A percentile compares a stretch with the other conserved stretches of the same genome.
These are phyloP conservation scores for Yamadazyma conglobata DNA, from an alignment of 1,139 yeast species.

Conservation along the genomic window DNA sequence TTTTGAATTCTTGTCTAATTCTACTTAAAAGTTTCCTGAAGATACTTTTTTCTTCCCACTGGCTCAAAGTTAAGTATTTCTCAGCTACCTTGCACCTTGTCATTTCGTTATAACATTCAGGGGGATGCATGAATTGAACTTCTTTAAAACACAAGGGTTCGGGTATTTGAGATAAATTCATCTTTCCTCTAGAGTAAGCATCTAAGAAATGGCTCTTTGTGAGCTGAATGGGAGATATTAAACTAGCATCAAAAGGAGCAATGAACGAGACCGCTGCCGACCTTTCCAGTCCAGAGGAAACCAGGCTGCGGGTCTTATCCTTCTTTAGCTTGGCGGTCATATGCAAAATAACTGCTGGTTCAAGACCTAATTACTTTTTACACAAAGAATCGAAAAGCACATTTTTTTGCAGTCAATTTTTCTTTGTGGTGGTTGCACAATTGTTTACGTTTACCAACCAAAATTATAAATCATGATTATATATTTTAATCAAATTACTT, in stretches of 20 bases:
- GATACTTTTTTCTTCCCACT: constrained; percentile 46
- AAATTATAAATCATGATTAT: too few species aligned
- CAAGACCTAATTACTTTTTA: too few species aligned
- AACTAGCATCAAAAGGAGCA: constrained; percentile 21
- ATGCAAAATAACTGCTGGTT: too few species aligned
- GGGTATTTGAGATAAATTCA: constrained; percentile 54
- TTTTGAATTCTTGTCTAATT: constrained; percentile 35
- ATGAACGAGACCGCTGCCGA: too few species aligned
- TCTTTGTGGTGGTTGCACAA: too few species aligned
- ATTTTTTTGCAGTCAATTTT: too few species aligned
- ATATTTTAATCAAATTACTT: too few species aligned
- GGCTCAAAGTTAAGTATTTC: constrained; percentile 35
- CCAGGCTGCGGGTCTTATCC: too few species aligned
- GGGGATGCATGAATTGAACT: constrained; percentile 55
- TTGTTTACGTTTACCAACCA: too few species aligned
- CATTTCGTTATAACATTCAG: constrained; percentile 49
- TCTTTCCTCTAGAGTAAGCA: constrained; percentile 54
- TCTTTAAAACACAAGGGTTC: constrained; percentile 53
- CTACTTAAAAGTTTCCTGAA: constrained; percentile 38
- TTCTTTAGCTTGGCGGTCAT: too few species aligned
- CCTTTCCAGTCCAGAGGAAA: too few species aligned
- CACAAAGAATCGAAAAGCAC: too few species aligned
- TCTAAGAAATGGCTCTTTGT: constrained; percentile 63
- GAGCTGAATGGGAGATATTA: constrained; percentile 29
- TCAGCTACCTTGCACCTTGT: constrained; percentile 41